These are phyloP conservation scores for Sindora glabra DNA, from an alignment of 306 rosid species.

Conservation along the genomic window DNA sequence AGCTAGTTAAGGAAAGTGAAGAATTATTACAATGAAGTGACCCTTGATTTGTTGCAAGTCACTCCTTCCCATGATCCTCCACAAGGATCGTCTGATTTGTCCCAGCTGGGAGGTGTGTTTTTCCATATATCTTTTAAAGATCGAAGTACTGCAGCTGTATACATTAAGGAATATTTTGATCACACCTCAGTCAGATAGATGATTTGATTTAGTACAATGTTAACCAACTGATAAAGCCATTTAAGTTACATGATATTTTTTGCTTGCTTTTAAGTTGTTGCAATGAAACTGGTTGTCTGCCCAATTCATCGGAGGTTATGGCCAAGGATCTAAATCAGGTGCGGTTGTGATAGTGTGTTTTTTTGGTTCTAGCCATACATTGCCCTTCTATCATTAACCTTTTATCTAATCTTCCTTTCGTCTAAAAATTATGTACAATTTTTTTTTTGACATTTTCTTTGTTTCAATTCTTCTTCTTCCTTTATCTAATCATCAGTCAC, in stretches of 20 bases:
- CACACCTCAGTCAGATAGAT: not conserved
- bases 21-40: slow-evolving; percentile 67
- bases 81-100: slow-evolving; percentile 64
- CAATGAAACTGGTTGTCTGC: not conserved
- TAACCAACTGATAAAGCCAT: not conserved
- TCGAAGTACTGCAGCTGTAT: slow-evolving; percentile 46
- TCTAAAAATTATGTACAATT: too few relatives aligned
- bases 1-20: not conserved
- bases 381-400: too few relatives aligned
- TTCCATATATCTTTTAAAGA: slow-evolving; percentile 56
- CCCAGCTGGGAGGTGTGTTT: slow-evolving; percentile 85
- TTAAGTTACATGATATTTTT: not conserved
- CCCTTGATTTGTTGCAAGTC: slow-evolving; percentile 60
- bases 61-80: slow-evolving; percentile 87
- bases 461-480: too few relatives aligned
- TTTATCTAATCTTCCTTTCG: too few relatives aligned
- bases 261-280: not conserved
- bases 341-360: not conserved
- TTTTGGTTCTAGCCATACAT: too few relatives aligned
- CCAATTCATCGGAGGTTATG: not conserved
- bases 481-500: too few relatives aligned
- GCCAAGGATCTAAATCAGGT: not conserved
- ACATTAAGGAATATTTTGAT: not conserved
- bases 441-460: too few relatives aligned
- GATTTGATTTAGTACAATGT: not conserved